These are phyloP conservation scores for Hypomontagnella submonticulosa DNA, from an alignment of 495 filamentous ascomycete genomes.

Conservation along the genomic window DNA sequence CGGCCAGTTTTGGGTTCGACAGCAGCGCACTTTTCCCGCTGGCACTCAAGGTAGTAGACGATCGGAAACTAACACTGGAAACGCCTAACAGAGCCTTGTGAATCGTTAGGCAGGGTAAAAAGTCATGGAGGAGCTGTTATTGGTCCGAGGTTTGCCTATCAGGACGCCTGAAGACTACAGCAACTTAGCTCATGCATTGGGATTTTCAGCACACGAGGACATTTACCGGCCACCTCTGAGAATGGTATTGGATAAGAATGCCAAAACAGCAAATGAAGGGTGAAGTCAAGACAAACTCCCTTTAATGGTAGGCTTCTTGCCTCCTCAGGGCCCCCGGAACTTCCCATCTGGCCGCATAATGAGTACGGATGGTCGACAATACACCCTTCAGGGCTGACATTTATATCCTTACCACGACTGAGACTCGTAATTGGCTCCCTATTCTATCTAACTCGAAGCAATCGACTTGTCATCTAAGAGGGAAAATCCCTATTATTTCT, in stretches of 20 bases:
- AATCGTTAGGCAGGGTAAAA: slow-evolving; percentile 25
- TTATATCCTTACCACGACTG: slow-evolving; percentile 29
- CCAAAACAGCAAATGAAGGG: no score
- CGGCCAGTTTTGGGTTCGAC: no score
- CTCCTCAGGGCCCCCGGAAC: slow-evolving; percentile 25
- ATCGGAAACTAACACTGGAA: no score
- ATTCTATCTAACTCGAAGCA: no score
- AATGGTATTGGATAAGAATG: slow-evolving; percentile 43
- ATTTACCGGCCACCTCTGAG: slow-evolving; percentile 38
- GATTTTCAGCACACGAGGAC: slow-evolving; percentile 40
- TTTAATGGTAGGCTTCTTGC: slow-evolving; percentile 6
- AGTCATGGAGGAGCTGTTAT: slow-evolving; percentile 40
- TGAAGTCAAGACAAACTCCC: no score
- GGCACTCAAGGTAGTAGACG: no score
- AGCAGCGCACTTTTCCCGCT: no score
- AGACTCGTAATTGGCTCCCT: no score
- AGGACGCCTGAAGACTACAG: slow-evolving; percentile 38
- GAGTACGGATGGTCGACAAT: slow-evolving; percentile 45
- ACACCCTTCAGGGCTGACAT: slow-evolving; percentile 44
- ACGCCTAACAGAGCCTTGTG: no score
- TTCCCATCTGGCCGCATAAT: slow-evolving; percentile 46
- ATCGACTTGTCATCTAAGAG: no score
- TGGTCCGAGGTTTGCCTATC: slow-evolving; percentile 40
- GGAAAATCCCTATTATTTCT: no score
- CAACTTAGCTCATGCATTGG: slow-evolving; percentile 31